Base-by-base conservation (phyloP, 371 early-diverging fungal genomes). In the Neoconidiobolus thromboides region DNA sequence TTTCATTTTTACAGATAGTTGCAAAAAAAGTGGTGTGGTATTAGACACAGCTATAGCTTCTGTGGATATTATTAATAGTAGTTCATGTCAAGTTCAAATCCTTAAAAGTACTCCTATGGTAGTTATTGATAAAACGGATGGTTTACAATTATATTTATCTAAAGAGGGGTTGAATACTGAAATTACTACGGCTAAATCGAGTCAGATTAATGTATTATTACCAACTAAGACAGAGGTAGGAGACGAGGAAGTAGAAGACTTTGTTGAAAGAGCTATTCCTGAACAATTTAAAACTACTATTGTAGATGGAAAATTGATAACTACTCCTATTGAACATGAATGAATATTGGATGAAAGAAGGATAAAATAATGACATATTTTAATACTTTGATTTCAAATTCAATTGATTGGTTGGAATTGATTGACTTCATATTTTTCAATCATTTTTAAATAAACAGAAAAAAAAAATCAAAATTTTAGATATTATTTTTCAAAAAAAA, bases 211-310 rank as follows among this genome's bases (percentile, higher is more conserved):
- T 67, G 75, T 96, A 7, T 67, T 85, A 42, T 67, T 87, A 3
- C 82, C 78, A 1, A 76, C 83, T 40, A 67, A 66, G n/a, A 74
- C 74, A 6, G 75, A 76, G 26, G 82, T 79, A 52, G 82, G 78
- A 14, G 93, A 93, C 52, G 75, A 75, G 6, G 75, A 76, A 26
- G 82, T 79, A 52, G 82, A 78, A 14, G 93, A 93, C 52, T 91
- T 70, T 62, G 78, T 74, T 42, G 97, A 96, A 75, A 68, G 78
- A 54, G 82, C 92, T 43, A 76, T 96, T 9, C 83, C 93, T 51
- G 97, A 96, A 69, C 95, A 95, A 73, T 78, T 93, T 64, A 85
- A 89, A 76, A 91, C 87, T 12, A 79, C 86, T 15, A 73, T 89
- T 67, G 76, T 80, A 49, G 68, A 84, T 61, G 89, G 91, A 50